A percentile compares a stretch with the other conserved stretches of the same genome.
Evolutionary conservation across 495 filamentous ascomycete genomes (phyloP).

Genomic region (Trichoderma parareesei): DNA sequence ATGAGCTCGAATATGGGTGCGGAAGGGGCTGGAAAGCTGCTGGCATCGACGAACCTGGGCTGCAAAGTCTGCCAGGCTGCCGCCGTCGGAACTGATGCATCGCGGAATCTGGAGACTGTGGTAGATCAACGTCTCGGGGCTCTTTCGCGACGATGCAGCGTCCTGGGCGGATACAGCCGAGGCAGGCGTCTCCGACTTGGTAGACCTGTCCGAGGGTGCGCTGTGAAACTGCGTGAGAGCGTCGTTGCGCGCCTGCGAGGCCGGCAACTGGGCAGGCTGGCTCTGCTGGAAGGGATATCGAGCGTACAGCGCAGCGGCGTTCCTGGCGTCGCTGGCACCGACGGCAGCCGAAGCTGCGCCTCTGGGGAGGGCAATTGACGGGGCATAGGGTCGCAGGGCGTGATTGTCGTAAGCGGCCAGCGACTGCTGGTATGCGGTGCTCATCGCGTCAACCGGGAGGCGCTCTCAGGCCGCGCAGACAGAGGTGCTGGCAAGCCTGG

Average conservation of each 20-base stretch:
- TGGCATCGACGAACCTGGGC: conserved; percentile 52
- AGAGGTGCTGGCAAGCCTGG: no score
- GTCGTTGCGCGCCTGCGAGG: conserved; percentile 5
- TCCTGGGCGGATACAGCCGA: conserved; percentile 22
- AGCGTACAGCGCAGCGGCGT: conserved; percentile 11
- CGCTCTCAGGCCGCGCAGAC: conserved; percentile 34
- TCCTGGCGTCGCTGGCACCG: conserved; percentile 20
- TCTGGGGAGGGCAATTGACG: conserved; percentile 19
- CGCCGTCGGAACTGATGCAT: conserved; percentile 65
- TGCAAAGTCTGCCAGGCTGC: conserved; percentile 71
- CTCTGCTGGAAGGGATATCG: conserved; percentile 9
- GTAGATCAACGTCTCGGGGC: conserved; percentile 39
- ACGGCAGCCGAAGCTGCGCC: conserved; percentile 23
- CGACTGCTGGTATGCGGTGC: conserved; percentile 38
- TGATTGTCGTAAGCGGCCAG: conserved; percentile 33
- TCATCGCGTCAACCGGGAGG: conserved; percentile 44
- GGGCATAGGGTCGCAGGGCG: conserved; percentile 25
- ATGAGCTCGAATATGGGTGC: neutral
- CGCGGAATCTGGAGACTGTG: conserved; percentile 63
- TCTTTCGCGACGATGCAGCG: conserved; percentile 22
- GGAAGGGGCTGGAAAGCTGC: neutral
- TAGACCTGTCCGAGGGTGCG: conserved; percentile 18
- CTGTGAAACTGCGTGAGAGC: conserved; percentile 10
- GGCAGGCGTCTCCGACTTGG: conserved; percentile 24
- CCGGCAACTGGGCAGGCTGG: conserved; percentile 12